Evolutionary conservation across 352 stramenopile genomes (phyloP).

Genomic region (Globisporangium camurandrum): DNA sequence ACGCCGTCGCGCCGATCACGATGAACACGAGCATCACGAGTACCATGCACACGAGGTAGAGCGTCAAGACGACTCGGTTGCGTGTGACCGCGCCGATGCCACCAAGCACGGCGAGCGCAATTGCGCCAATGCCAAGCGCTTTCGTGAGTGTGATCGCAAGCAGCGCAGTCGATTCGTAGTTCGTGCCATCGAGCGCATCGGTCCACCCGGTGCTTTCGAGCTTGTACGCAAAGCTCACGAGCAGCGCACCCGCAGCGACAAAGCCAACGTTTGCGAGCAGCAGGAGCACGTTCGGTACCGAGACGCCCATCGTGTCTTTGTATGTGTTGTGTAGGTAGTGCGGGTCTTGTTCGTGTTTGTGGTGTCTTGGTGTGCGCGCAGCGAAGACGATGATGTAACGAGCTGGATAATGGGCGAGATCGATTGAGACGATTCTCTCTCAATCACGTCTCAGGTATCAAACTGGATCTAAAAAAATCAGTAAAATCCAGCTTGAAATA

Average conservation of each 20-base stretch:
- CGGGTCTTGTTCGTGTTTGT: background rate
- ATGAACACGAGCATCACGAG: conserved; percentile 62
- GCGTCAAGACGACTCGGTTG: conserved; percentile 54
- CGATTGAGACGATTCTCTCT: too few species aligned
- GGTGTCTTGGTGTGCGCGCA: too few species aligned
- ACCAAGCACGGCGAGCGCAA: conserved; percentile 53
- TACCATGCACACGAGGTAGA: conserved; percentile 73
- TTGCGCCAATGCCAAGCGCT: conserved; percentile 42
- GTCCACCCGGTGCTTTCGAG: conserved; percentile 63
- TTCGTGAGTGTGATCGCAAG: conserved; percentile 40
- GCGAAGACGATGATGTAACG: too few species aligned
- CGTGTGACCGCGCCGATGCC: conserved; percentile 59
- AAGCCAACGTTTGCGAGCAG: conserved; percentile 75
- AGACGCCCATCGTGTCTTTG: conserved; percentile 32
- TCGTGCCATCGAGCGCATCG: conserved; percentile 62
- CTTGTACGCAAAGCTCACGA: conserved; percentile 53
- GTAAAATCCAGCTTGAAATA: too few species aligned
- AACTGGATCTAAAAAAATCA: too few species aligned
- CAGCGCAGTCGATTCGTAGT: conserved; percentile 45
- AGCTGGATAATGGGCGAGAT: too few species aligned
- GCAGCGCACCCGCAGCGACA: conserved; percentile 43
- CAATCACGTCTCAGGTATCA: too few species aligned
- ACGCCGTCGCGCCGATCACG: conserved; percentile 55
- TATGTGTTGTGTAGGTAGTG: background rate
- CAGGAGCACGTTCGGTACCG: conserved; percentile 44